Conservation (phyloP, 73 alveolate species). For the Paraurostyla sp. region DNA sequence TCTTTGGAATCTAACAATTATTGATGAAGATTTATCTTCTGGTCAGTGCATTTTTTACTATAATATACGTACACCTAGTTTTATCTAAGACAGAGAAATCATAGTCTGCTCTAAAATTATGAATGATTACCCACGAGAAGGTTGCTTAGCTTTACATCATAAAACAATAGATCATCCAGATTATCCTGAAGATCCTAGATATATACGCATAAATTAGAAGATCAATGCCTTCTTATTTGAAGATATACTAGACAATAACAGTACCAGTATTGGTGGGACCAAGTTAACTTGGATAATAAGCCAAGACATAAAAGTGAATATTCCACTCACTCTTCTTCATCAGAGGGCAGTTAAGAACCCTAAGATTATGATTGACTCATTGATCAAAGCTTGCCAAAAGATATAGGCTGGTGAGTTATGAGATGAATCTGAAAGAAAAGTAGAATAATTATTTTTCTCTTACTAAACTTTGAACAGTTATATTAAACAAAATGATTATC, state of each 20-base stretch:
- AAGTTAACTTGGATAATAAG: slow-evolving; percentile 16
- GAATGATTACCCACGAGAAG: neutral
- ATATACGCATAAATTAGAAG: neutral
- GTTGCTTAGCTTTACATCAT: slow-evolving; percentile 3
- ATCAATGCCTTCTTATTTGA: slow-evolving; percentile 34
- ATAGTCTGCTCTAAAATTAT: neutral
- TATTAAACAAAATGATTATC: too few relatives aligned
- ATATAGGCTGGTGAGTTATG: slow-evolving; percentile 21
- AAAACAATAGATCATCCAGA: slow-evolving; percentile 34
- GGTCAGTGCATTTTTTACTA: neutral
- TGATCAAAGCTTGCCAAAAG: slow-evolving; percentile 43
- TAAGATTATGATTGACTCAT: neutral
- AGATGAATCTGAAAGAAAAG: too few relatives aligned
- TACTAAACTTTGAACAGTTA: too few relatives aligned
- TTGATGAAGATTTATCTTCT: neutral
- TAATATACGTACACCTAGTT: slow-evolving; percentile 17
- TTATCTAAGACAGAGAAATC: slow-evolving; percentile 7
- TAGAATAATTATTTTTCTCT: too few relatives aligned
- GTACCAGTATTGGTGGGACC: too few relatives aligned
- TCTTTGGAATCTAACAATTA: slow-evolving; percentile 19
- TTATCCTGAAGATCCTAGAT: neutral
- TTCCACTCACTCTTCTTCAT: slow-evolving; percentile 8
- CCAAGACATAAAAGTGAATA: neutral
- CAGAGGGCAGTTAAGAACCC: slow-evolving; percentile 18
- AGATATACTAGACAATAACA: neutral